A percentile compares a stretch with the other conserved stretches of the same genome.
Evolutionary conservation across 805 yeast species (phyloP).

Genomic region (Ogataea paradorogensis): DNA sequence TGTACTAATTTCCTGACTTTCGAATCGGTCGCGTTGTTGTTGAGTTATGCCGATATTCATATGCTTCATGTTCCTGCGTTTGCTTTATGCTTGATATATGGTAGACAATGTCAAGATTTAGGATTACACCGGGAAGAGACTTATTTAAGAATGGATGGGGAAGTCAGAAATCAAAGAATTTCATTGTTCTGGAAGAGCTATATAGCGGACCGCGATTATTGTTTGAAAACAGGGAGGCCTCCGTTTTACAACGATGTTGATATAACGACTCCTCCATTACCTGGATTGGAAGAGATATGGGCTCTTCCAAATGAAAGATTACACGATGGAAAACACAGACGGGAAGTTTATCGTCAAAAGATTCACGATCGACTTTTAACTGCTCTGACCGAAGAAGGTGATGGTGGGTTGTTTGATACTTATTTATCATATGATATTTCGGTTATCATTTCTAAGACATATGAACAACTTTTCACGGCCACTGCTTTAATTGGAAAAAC

Average conservation of each 20-base stretch:
- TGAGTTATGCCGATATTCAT: background rate
- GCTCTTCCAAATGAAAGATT: constrained; percentile 12
- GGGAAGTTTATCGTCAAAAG: constrained; percentile 9
- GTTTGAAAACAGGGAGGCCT: constrained; percentile 48
- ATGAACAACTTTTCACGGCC: constrained; percentile 30
- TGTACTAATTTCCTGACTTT: background rate
- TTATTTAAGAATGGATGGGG: constrained; percentile 34
- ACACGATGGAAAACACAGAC: constrained; percentile 11
- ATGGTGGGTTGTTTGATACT: constrained; percentile 7
- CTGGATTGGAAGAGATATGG: constrained; percentile 26
- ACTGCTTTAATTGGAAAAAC: constrained; percentile 23
- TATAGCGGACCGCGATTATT: constrained; percentile 42
- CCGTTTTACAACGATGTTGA: constrained; percentile 44
- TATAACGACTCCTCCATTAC: constrained; percentile 32
- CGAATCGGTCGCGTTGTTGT: background rate
- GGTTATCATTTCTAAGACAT: constrained; percentile 25
- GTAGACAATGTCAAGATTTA: constrained; percentile 53
- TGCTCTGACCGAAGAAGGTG: background rate
- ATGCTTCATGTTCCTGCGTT: background rate
- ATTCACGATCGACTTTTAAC: constrained; percentile 11
- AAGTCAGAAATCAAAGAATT: constrained; percentile 39
- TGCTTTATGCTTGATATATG: constrained; percentile 42
- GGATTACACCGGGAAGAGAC: constrained; percentile 55
- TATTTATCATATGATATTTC: constrained; percentile 25
- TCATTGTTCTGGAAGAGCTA: constrained; percentile 50